Conservation (phyloP, 208 protist genomes). For the Trypanosoma grayi region DNA sequence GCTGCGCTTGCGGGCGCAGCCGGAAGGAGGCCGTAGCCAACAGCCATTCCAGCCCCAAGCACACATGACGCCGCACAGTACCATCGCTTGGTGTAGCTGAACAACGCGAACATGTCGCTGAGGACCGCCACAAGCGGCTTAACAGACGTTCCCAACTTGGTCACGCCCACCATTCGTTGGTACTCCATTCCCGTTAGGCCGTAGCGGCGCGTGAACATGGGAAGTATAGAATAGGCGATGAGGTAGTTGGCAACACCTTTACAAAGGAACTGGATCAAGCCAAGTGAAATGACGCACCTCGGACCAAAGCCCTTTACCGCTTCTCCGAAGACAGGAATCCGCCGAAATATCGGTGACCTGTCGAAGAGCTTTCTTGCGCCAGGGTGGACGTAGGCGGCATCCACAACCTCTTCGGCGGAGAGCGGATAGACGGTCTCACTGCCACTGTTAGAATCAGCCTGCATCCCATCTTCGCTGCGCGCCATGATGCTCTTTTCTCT, state of each 20-base stretch:
- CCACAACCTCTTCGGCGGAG: constrained; percentile 11
- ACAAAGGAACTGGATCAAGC: constrained; percentile 43
- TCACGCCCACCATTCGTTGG: constrained; percentile 44
- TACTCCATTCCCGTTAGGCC: constrained; percentile 36
- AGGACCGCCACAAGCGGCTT: constrained; percentile 63
- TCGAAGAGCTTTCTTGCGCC: constrained; percentile 31
- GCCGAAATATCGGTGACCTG: constrained; percentile 22
- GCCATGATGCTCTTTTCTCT: too few relatives aligned
- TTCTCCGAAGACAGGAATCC: constrained; percentile 47
- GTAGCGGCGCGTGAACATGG: constrained; percentile 54
- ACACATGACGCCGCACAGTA: constrained; percentile 54
- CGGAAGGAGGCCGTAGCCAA: constrained; percentile 50
- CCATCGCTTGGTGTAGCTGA: constrained; percentile 78
- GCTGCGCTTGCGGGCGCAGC: constrained; percentile 33
- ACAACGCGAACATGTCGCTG: constrained; percentile 57
- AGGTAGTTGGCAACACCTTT: constrained; percentile 60
- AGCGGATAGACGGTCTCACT: too few relatives aligned
- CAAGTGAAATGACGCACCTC: constrained; percentile 31
- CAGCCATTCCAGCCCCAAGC: constrained; percentile 31
- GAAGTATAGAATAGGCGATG: constrained; percentile 24
- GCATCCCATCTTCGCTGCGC: too few relatives aligned
- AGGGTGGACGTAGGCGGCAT: constrained; percentile 33
- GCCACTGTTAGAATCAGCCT: too few relatives aligned
- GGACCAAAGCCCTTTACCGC: constrained; percentile 41
- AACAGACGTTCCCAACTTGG: constrained; percentile 54